Evolutionary conservation across 2,329 filamentous ascomycete species (phyloP).

Genomic region (Ophiostoma montium): DNA sequence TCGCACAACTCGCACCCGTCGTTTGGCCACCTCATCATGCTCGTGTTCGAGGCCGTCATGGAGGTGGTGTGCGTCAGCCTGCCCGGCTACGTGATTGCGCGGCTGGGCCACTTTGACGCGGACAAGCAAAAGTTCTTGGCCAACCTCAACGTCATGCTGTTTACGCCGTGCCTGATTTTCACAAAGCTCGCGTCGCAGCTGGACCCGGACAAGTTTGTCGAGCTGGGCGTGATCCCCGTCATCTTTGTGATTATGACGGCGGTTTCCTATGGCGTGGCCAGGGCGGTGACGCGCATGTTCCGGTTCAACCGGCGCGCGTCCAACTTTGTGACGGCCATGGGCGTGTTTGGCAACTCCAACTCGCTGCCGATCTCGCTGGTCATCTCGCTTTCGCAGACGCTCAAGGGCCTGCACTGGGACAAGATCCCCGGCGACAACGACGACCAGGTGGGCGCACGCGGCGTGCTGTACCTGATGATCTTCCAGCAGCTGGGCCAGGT

Average conservation of each 20-base stretch:
- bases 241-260: slow-evolving; percentile 83
- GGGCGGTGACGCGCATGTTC: slow-evolving; percentile 57
- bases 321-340: slow-evolving; percentile 97
- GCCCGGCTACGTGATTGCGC: slow-evolving; percentile 84
- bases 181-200: slow-evolving; percentile 93
- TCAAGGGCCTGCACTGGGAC: slow-evolving; percentile 88
- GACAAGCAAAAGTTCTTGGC: slow-evolving; percentile 94
- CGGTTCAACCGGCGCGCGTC: slow-evolving; percentile 70
- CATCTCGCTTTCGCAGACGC: slow-evolving; percentile 80
- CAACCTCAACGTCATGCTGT: slow-evolving; percentile 90
- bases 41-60: slow-evolving; percentile 89
- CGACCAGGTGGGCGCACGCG: slow-evolving; percentile 82
- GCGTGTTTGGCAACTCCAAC: slow-evolving; percentile 94
- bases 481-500: slow-evolving; percentile 96
- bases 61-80: slow-evolving; percentile 92
- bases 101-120: slow-evolving; percentile 83
- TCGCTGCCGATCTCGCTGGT: slow-evolving; percentile 94
- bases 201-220: slow-evolving; percentile 75
- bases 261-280: slow-evolving; percentile 69
- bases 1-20: slow-evolving; percentile 46
- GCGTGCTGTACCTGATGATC: slow-evolving; percentile 88
- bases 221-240: slow-evolving; percentile 85
- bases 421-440: slow-evolving; percentile 85
- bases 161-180: slow-evolving; percentile 96
- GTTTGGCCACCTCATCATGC: slow-evolving; percentile 54